Percentiles rank a stretch among this genome's conserved stretches.
These are phyloP conservation scores for Solanum habrochaites DNA, from an alignment of 257 asterid species.

Conservation along the genomic window DNA sequence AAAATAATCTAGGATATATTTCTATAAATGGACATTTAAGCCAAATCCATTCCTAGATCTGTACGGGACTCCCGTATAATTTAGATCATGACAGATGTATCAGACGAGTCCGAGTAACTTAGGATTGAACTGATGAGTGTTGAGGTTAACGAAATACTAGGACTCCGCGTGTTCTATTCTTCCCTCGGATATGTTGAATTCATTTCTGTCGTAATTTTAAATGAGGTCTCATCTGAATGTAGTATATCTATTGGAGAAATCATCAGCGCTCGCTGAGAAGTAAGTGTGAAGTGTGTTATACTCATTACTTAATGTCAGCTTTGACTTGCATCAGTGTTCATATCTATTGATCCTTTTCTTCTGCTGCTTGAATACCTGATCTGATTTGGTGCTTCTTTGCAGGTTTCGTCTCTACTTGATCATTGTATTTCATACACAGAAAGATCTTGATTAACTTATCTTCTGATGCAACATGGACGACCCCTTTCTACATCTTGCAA, in stretches of 20 bases:
- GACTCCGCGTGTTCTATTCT: neutral
- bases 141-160: neutral
- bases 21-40: too few species aligned
- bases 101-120: neutral
- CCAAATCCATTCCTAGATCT: neutral
- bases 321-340: neutral
- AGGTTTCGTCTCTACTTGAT: conserved; percentile 13
- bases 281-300: neutral
- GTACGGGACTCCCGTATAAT: neutral
- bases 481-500: conserved; percentile 50
- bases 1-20: neutral
- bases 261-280: neutral
- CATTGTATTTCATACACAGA: conserved; percentile 5
- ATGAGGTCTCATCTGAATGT: neutral
- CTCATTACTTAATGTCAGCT: neutral
- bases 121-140: neutral
- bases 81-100: neutral
- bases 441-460: conserved; percentile 11
- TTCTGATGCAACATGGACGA: conserved; percentile 45
- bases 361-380: neutral
- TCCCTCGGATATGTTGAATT: neutral
- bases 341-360: neutral
- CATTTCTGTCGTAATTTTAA: neutral
- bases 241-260: neutral
- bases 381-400: neutral